Conservation (phyloP, 306 rosid genomes). For the Medicago lupulina region DNA sequence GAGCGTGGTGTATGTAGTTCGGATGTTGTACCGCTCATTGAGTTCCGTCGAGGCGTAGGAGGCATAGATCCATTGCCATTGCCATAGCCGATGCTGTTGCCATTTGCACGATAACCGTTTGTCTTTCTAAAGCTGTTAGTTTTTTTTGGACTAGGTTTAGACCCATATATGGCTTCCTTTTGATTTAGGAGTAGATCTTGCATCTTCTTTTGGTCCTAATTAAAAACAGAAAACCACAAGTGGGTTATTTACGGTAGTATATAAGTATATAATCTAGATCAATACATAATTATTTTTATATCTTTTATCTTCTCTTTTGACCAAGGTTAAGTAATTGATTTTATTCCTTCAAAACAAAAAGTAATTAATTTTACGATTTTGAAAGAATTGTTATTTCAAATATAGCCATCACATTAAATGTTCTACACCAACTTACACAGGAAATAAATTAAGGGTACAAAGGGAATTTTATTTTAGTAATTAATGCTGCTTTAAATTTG, state of each 20-base stretch:
- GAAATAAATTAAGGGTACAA: not conserved
- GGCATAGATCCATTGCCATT: constrained; percentile 88
- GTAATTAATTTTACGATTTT: not conserved
- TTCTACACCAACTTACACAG: not conserved
- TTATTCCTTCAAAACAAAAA: no score
- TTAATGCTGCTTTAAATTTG: not conserved
- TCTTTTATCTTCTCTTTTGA: not conserved
- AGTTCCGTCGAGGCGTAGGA: constrained; percentile 89
- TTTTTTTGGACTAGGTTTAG: constrained; percentile 92
- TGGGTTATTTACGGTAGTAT: not conserved
- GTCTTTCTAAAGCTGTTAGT: constrained; percentile 83
- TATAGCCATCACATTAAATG: not conserved
- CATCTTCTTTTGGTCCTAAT: constrained; percentile 94
- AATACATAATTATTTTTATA: not conserved
- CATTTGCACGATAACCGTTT: constrained; percentile 74
- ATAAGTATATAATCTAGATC: not conserved
- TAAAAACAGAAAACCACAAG: constrained; percentile 2
- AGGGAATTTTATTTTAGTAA: not conserved
- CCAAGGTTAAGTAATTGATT: no score
- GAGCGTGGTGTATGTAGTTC: constrained; percentile 89
- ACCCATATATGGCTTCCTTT: constrained; percentile 89
- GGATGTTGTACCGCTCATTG: constrained; percentile 70
- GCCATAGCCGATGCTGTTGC: constrained; percentile 87
- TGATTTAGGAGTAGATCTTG: constrained; percentile 91
- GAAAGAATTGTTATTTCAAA: not conserved